Percentiles rank a stretch among this genome's conserved stretches.
phyloP scores from a whole-genome alignment of 2,329 filamentous ascomycete genomes.

The Rhynchosporium graminicola region DNA sequence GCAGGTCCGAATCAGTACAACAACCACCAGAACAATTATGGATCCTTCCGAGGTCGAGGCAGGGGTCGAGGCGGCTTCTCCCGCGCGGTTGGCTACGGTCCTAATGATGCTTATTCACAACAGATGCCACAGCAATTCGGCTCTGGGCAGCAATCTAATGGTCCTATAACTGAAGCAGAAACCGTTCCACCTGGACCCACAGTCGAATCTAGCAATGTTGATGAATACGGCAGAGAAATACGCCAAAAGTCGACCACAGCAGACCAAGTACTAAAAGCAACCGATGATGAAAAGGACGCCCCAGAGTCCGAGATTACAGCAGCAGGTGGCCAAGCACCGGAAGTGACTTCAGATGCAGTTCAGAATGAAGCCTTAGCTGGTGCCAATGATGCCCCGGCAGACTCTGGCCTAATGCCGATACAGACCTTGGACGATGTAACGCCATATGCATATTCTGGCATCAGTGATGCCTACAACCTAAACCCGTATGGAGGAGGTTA shows the following conservation, averaged over 20 bases:
- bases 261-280: slow-evolving; percentile 27
- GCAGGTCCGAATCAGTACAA: slow-evolving; percentile 68
- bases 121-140: slow-evolving; percentile 38
- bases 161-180: slow-evolving; percentile 37
- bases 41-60: slow-evolving; percentile 49
- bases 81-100: slow-evolving; percentile 37
- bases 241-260: slow-evolving; percentile 33
- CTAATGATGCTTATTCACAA: slow-evolving; percentile 37
- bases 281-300: slow-evolving; percentile 20
- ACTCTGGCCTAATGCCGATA: slow-evolving; percentile 36
- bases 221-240: slow-evolving; percentile 43
- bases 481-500: slow-evolving; percentile 40
- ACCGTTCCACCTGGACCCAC: slow-evolving; percentile 39
- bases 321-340: slow-evolving; percentile 19
- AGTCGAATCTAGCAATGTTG: slow-evolving; percentile 37
- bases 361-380: slow-evolving; percentile 24
- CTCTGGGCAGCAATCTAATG: slow-evolving; percentile 33
- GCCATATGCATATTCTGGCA: slow-evolving; percentile 61
- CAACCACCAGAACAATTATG: slow-evolving; percentile 68
- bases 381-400: slow-evolving; percentile 16
- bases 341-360: slow-evolving; percentile 26
- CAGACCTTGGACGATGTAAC: slow-evolving; percentile 39
- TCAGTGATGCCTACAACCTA: slow-evolving; percentile 42
- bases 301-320: slow-evolving; percentile 17
- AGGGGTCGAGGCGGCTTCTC: slow-evolving; percentile 41